phyloP scores from a whole-genome alignment of 2,329 filamentous ascomycete genomes.

The Domatiomyces catenatus region DNA sequence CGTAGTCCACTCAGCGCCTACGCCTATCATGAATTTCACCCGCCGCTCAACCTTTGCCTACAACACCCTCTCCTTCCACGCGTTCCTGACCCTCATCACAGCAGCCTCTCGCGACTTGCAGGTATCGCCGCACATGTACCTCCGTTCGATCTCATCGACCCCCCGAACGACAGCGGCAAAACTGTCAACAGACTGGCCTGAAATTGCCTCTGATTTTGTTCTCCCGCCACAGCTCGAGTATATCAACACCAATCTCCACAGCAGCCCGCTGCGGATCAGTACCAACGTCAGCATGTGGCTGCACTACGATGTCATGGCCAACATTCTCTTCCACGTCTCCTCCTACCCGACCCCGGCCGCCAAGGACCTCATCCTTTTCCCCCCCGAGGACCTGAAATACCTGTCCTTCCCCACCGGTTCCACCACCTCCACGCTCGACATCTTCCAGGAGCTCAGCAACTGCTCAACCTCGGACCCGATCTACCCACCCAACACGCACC shows the following conservation, averaged over 20 bases:
- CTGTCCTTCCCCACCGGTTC: slow-evolving; percentile 60
- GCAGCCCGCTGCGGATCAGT: slow-evolving; percentile 64
- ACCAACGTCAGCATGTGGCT: slow-evolving; percentile 77
- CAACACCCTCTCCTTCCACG: slow-evolving; percentile 48
- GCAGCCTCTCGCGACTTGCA: slow-evolving; percentile 34
- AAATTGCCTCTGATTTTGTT: slow-evolving; percentile 52
- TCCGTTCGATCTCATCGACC: slow-evolving; percentile 60
- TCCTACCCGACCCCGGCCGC: slow-evolving; percentile 32
- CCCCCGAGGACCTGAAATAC: slow-evolving; percentile 55
- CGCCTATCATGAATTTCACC: slow-evolving; percentile 60
- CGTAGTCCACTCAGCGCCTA: slow-evolving; percentile 54
- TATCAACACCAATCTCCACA: slow-evolving; percentile 52
- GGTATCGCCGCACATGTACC: slow-evolving; percentile 41
- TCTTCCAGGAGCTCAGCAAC: slow-evolving; percentile 37
- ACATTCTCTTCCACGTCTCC: slow-evolving; percentile 64
- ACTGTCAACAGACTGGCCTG: slow-evolving; percentile 55
- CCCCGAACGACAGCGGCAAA: slow-evolving; percentile 57
- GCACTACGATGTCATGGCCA: slow-evolving; percentile 80
- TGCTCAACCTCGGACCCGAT: slow-evolving; percentile 18
- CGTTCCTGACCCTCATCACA: slow-evolving; percentile 40
- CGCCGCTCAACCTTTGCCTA: slow-evolving; percentile 65
- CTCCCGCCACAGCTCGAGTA: slow-evolving; percentile 47
- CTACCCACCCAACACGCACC: slow-evolving; percentile 36
- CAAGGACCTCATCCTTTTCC: slow-evolving; percentile 63
- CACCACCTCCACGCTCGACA: slow-evolving; percentile 63